Evolutionary conservation across 306 rosid species (phyloP), one percentile per base, ranked within the genome.

Genomic region (Abrus pulchellus): DNA sequence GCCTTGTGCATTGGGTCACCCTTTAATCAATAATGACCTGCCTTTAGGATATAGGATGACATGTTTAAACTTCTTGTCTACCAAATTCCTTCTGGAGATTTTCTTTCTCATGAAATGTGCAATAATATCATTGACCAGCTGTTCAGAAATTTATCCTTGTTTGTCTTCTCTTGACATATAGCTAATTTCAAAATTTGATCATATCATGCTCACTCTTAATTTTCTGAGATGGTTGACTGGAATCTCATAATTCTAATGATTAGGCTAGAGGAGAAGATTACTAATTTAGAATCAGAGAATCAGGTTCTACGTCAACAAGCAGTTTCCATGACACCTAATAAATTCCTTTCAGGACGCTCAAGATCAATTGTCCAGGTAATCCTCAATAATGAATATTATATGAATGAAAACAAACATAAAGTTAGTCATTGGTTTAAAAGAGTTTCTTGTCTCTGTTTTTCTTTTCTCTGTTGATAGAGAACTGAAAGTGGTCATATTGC

Each of bases 261-360:
- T 80, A 90, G 97, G 92, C 87, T 89, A 79, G 93, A 93, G 76
- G 98, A 91, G 85, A 93, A 91, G 89, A 89, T 86, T 65, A 66
- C 85, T 69, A 93, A 90, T 84, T 76, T 90, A 80, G 97, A 90
- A 88, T 90, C 94, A 52, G 97, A 90, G 86, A 93, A 91, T 66
- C 90, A 85, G 88, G 94, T 91, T 74, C 83, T 90, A 36, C 93
- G 90, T 49, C 98, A 93, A 83, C 97, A 93, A 91, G 88, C 94
- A 38, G 89, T 90, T 61, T 91, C 98, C 72, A 90, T 90, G 93
- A 85, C 97, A 54, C 97, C 97, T 47, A 90, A 85, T 75, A 91
- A 93, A 86, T 83, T 91, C 88, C 94, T 85, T 68, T 89, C 94
- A 53, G 86, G 97, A 84, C 88, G 90, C 57, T 88, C 97, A 27